Conservation (phyloP, 164 flowering plant species). For the Cinnamomum chago region DNA sequence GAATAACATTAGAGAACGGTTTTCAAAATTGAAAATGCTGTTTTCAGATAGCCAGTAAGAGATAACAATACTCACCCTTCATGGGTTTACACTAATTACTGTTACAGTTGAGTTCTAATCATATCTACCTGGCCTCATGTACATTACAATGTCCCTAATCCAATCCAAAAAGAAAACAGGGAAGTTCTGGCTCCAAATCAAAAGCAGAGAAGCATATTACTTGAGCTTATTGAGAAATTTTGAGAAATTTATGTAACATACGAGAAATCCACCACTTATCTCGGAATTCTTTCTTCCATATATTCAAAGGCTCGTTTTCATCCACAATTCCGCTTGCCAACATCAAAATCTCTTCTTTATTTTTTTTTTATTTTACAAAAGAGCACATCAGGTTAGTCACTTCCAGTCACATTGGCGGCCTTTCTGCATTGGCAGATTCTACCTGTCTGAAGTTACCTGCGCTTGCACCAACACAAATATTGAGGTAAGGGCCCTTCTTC, state of each 20-base stretch:
- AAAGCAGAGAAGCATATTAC: no score
- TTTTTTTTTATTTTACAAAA: background rate
- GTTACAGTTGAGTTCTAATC: no score
- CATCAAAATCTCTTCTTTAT: background rate
- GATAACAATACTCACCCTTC: no score
- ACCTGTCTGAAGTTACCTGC: slow-evolving; percentile 2
- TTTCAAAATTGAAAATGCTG: no score
- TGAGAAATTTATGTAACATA: background rate
- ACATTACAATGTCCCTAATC: no score
- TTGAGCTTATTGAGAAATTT: no score
- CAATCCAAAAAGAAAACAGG: no score
- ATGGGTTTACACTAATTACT: no score
- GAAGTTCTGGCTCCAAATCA: no score
- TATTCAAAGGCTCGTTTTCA: background rate
- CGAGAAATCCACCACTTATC: background rate
- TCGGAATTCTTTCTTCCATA: background rate
- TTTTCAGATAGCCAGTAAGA: no score
- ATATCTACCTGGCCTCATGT: no score
- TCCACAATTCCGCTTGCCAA: background rate
- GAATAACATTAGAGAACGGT: no score
- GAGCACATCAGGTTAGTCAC: background rate
- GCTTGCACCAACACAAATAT: slow-evolving; percentile 72
- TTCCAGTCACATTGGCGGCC: background rate
- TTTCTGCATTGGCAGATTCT: background rate
- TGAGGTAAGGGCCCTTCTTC: slow-evolving; percentile 57